Conservation (phyloP, 805 yeast genomes). For the Candida piceae region DNA sequence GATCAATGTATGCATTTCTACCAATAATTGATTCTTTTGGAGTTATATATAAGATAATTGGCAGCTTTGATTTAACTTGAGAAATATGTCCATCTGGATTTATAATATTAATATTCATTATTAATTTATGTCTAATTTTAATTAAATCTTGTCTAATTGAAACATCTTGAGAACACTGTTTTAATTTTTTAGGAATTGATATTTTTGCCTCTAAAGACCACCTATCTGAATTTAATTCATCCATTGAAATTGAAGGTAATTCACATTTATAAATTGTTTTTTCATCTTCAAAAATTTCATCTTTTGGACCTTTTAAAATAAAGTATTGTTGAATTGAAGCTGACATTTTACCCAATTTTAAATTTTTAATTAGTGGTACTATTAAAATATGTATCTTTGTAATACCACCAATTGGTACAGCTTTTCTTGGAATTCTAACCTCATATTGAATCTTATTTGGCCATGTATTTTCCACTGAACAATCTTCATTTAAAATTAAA, state of each 20-base stretch:
- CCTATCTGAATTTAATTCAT: slow-evolving; percentile 35
- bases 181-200: slow-evolving; percentile 36
- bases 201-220: slow-evolving; percentile 42
- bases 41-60: slow-evolving; percentile 39
- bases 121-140: slow-evolving; percentile 41
- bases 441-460: slow-evolving; percentile 47
- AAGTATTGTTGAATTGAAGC: slow-evolving; percentile 32
- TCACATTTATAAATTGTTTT: slow-evolving; percentile 30
- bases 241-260: slow-evolving; percentile 30
- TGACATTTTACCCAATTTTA: slow-evolving; percentile 32
- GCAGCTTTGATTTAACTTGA: slow-evolving; percentile 48
- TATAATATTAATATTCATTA: slow-evolving; percentile 38
- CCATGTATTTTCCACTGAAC: slow-evolving; percentile 48
- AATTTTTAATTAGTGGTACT: slow-evolving; percentile 44
- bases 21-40: slow-evolving; percentile 27
- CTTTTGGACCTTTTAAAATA: slow-evolving; percentile 17
- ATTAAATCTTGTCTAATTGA: slow-evolving; percentile 35
- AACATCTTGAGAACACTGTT: slow-evolving; percentile 40
- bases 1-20: slow-evolving; percentile 22
- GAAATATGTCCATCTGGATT: slow-evolving; percentile 48
- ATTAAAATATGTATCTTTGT: slow-evolving; percentile 38
- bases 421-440: slow-evolving; percentile 38
- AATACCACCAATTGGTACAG: slow-evolving; percentile 42
- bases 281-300: slow-evolving; percentile 22
- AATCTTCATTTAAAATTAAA: slow-evolving; percentile 35